Percentiles rank a stretch among this genome's conserved stretches.
Evolutionary conservation across 73 alveolate species (phyloP).

Genomic region (Tetrahymena elliotti): DNA sequence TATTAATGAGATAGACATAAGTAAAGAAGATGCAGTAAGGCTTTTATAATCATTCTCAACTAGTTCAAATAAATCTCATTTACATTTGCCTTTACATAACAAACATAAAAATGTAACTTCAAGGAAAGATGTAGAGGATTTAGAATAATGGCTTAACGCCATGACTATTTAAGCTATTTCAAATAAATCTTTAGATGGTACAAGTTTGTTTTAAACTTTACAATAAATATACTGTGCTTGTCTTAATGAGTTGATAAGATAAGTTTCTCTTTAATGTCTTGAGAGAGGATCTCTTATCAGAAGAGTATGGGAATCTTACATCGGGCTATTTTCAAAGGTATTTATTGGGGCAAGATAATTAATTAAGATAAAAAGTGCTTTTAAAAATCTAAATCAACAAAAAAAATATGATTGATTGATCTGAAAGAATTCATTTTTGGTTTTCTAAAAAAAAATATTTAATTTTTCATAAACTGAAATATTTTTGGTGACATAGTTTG

Average conservation of each 20-base stretch:
- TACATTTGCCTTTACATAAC: background rate
- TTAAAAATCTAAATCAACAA: no score
- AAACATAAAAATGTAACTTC: background rate
- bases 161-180: background rate
- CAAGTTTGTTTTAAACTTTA: background rate
- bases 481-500: no score
- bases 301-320: conserved; percentile 15
- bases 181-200: background rate
- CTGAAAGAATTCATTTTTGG: no score
- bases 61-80: background rate
- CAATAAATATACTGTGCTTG: conserved; percentile 1
- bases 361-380: no score
- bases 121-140: background rate
- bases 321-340: conserved; percentile 5
- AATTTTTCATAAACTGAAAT: no score
- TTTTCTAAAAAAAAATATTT: no score
- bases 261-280: conserved; percentile 9
- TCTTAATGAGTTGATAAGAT: conserved; percentile 9
- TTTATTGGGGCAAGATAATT: background rate
- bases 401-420: no score
- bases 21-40: background rate
- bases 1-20: background rate
- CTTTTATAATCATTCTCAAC: background rate
- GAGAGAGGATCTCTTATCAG: conserved; percentile 13
- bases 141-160: background rate